Evolutionary conservation across 208 protist genomes (phyloP).

Genomic region (Acanthamoeba quina): DNA sequence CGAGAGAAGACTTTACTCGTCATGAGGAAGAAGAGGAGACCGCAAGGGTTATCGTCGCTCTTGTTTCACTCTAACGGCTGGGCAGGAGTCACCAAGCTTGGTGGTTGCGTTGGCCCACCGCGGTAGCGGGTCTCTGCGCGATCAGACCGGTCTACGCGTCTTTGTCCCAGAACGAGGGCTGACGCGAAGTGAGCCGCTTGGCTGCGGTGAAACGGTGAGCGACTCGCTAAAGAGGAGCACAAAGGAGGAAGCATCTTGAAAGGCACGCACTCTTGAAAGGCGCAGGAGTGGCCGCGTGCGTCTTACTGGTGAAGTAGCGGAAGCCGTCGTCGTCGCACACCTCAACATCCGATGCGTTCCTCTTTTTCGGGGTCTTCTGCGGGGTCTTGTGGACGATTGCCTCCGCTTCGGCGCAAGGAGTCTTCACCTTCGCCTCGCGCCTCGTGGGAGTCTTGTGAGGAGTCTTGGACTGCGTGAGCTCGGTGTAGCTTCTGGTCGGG

Average conservation of each 20-base stretch:
- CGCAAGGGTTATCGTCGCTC: too few species aligned
- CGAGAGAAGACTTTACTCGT: too few species aligned
- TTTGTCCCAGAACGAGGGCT: background rate
- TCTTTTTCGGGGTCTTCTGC: background rate
- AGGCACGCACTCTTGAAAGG: background rate
- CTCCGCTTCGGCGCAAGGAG: background rate
- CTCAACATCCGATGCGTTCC: background rate
- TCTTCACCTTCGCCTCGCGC: background rate
- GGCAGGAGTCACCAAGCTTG: too few species aligned
- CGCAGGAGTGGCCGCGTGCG: background rate
- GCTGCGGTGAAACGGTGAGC: background rate
- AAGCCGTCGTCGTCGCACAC: background rate
- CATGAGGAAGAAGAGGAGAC: too few species aligned
- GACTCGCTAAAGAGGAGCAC: background rate
- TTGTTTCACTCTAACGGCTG: too few species aligned
- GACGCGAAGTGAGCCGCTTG: background rate
- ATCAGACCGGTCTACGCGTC: too few species aligned
- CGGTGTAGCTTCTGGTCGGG: background rate
- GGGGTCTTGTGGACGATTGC: background rate
- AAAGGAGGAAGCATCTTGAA: background rate
- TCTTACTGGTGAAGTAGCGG: conserved; percentile 15
- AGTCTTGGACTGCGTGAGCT: background rate
- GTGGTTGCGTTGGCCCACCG: too few species aligned
- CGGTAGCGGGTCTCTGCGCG: too few species aligned
- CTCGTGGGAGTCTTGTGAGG: background rate